phyloP scores from a whole-genome alignment of 2,329 filamentous ascomycete genomes.

The Hymenoscyphus occultus region DNA sequence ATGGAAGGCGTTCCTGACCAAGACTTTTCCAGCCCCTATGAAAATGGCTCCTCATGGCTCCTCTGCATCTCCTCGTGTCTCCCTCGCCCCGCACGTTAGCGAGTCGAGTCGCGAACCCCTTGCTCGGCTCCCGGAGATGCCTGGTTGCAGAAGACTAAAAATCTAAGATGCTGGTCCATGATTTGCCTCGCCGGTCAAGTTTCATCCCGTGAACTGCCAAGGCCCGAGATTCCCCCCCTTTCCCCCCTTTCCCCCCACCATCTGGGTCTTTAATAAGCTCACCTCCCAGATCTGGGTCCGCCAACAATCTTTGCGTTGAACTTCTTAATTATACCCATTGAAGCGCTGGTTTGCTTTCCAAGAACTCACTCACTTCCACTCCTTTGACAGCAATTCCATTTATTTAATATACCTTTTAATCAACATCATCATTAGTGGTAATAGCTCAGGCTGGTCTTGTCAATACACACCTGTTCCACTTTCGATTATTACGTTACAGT shows the following conservation, averaged over 20 bases:
- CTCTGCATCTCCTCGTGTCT: slow-evolving; percentile 1
- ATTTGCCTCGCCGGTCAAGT: slow-evolving; percentile 25
- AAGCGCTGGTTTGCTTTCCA: slow-evolving; percentile 38
- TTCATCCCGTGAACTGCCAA: slow-evolving; percentile 27
- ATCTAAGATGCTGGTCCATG: not conserved
- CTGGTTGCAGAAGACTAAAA: not conserved
- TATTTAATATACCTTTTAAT: slow-evolving; percentile 17
- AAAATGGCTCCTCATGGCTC: not conserved
- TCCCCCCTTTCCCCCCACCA: not conserved
- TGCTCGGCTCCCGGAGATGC: slow-evolving; percentile 7
- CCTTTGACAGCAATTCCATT: slow-evolving; percentile 22
- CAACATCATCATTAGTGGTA: slow-evolving; percentile 21
- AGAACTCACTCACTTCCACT: slow-evolving; percentile 31
- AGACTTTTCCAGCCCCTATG: slow-evolving; percentile 8
- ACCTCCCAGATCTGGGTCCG: slow-evolving; percentile 20
- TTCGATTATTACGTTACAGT: slow-evolving; percentile 9
- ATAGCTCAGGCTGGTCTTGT: slow-evolving; percentile 36
- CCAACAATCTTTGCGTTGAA: slow-evolving; percentile 20
- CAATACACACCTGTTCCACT: slow-evolving; percentile 20
- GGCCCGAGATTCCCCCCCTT: slow-evolving; percentile 3
- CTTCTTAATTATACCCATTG: slow-evolving; percentile 25
- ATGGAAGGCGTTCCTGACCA: slow-evolving; percentile 27
- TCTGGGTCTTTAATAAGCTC: slow-evolving; percentile 23
- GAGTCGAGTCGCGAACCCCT: not conserved
- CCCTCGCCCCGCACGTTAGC: not conserved